phyloP scores from a whole-genome alignment of 2,329 filamentous ascomycete species.

The Paecilomyces dactylethromorphus region DNA sequence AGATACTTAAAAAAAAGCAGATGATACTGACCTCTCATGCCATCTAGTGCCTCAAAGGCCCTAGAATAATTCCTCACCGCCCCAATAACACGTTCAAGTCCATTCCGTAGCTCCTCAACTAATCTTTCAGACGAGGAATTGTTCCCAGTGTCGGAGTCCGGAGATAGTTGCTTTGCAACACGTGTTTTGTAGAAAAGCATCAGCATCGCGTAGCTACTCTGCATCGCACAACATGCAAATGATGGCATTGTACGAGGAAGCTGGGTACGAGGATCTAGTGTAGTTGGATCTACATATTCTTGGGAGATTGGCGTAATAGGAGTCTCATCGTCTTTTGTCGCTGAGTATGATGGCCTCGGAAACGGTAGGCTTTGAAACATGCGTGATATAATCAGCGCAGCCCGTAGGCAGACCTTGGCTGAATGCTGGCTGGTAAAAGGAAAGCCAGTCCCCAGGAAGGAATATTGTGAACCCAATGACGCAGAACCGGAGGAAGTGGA shows the following conservation, averaged over 20 bases:
- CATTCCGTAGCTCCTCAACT: slow-evolving; percentile 29
- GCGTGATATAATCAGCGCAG: slow-evolving; percentile 34
- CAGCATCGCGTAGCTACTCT: slow-evolving; percentile 40
- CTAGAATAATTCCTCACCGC: slow-evolving; percentile 34
- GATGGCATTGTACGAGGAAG: slow-evolving; percentile 40
- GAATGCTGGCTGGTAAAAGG: slow-evolving; percentile 37
- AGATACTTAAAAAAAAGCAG: background rate
- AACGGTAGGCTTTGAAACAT: slow-evolving; percentile 35
- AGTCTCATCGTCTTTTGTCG: slow-evolving; percentile 8
- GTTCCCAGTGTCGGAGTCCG: slow-evolving; percentile 12
- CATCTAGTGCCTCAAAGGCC: slow-evolving; percentile 37
- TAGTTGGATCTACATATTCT: slow-evolving; percentile 8
- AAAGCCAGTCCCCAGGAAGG: slow-evolving; percentile 19
- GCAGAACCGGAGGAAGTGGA: slow-evolving; percentile 24
- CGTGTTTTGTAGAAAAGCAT: slow-evolving; percentile 40
- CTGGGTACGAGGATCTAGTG: slow-evolving; percentile 10
- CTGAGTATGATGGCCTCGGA: slow-evolving; percentile 22
- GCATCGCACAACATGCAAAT: slow-evolving; percentile 42
- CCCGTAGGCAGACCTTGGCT: slow-evolving; percentile 33
- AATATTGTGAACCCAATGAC: slow-evolving; percentile 13
- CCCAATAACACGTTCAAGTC: slow-evolving; percentile 29
- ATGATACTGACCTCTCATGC: slow-evolving; percentile 35
- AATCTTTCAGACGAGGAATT: slow-evolving; percentile 22
- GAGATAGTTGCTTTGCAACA: slow-evolving; percentile 25
- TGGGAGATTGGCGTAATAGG: background rate